phyloP scores from a whole-genome alignment of 2,329 filamentous ascomycete genomes.

The Fusarium compactum region DNA sequence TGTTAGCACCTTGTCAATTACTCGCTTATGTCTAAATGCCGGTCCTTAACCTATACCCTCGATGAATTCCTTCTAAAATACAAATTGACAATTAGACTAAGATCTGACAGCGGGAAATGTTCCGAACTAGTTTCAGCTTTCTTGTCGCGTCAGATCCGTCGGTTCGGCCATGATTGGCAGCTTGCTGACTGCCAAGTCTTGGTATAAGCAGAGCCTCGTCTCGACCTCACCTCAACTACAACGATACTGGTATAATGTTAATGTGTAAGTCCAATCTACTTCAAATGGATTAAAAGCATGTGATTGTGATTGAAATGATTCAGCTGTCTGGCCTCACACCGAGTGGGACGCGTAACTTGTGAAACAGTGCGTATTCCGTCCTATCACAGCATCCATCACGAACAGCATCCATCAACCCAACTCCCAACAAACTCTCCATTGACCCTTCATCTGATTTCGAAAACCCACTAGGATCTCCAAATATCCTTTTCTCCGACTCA shows the following conservation, averaged over 20 bases:
- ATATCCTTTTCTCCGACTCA: neutral
- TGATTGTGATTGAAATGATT: neutral
- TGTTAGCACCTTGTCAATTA: too few species aligned
- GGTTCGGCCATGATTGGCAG: too few species aligned
- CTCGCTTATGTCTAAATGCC: accelerated
- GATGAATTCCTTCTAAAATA: too few species aligned
- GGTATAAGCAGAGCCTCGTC: neutral
- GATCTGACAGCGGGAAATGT: neutral
- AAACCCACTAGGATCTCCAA: neutral
- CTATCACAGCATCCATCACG: neutral
- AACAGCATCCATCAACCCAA: neutral
- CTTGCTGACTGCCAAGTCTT: neutral
- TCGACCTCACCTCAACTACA: too few species aligned
- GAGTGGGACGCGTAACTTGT: neutral
- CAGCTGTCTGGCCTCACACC: neutral
- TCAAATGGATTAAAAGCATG: neutral
- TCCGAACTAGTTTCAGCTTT: too few species aligned
- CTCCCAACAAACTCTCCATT: neutral
- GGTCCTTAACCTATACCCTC: too few species aligned
- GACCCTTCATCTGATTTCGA: neutral
- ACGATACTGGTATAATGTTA: too few species aligned
- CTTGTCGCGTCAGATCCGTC: neutral
- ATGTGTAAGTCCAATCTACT: too few species aligned
- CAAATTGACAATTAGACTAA: neutral
- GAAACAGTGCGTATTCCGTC: neutral